Evolutionary conservation across 306 rosid species (phyloP).

Genomic region (Alnus glutinosa): DNA sequence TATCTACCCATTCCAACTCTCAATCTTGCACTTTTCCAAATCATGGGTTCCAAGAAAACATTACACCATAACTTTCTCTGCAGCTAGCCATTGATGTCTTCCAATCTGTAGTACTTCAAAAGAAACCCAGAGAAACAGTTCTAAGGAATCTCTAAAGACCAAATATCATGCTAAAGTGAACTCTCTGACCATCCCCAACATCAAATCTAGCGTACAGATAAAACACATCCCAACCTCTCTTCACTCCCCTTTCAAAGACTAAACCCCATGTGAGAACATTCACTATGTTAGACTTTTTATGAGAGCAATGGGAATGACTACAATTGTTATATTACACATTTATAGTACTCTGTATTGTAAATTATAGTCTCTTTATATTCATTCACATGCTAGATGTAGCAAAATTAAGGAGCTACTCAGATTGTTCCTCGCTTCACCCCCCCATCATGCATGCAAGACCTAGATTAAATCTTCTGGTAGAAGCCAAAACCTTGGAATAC

Average conservation of each 20-base stretch:
- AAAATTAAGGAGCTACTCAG: neutral
- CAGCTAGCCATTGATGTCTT: neutral
- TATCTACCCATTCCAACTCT: constrained; percentile 1
- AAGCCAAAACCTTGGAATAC: neutral
- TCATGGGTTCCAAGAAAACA: neutral
- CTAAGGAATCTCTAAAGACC: neutral
- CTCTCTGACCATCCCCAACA: neutral
- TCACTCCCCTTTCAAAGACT: neutral
- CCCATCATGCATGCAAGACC: neutral
- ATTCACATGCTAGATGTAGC: neutral
- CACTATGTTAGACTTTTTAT: neutral
- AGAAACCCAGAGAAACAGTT: neutral
- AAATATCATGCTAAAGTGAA: neutral
- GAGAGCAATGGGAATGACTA: neutral
- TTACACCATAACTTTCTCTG: neutral
- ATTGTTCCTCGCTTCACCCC: neutral
- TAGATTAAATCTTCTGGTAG: neutral
- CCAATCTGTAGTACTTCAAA: neutral
- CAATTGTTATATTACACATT: neutral
- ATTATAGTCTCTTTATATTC: neutral
- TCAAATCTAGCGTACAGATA: neutral
- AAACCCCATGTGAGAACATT: neutral
- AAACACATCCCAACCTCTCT: neutral
- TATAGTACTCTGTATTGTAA: neutral
- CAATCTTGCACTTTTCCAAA: neutral